Evolutionary conservation across 1,139 yeast genomes (phyloP), one percentile per base, ranked within the genome.

Genomic region (Nakaseomyces bracarensis): DNA sequence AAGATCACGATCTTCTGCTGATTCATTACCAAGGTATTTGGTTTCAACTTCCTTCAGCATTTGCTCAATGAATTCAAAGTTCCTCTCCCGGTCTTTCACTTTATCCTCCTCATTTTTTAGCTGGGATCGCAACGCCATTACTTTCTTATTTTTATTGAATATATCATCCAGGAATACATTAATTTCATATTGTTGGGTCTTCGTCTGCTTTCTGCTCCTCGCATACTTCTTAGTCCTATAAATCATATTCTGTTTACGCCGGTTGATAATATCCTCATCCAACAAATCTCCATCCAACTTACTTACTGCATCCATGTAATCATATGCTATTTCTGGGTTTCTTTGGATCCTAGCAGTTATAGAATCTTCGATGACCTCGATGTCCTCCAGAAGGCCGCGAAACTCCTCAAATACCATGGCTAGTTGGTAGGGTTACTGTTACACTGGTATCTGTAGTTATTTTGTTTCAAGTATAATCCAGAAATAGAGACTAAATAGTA

Each of bases 131-230:
- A 37, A 26, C 1, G 9, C n/a, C 7, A 14, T 5, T 4, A 37
- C 13, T 6, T 28, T 18, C 10, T 37, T 26, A 16, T 27, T 19
- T 8, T 37, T 22, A 7, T 33, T 20, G 36, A 33, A 33, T 20
- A 33, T 33, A 14, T 37, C 39, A 27, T 37, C 26, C 11, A 74
- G 53, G 39, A 89, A 74, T 38, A 60, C 53, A 14, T 68, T 65
- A 3, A 85, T 68, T 57, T 89, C 96, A 58, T 81, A 84, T 51
- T 80, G 79, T 50, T 83, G 93, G 13, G 77, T 50, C 10, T 76
- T 53, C 52, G 45, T 56, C 52, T 60, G 74, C 43, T 60, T 68
- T 49, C 50, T 54, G 27, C 71, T 63, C 47, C 77, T 59, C 48
- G 63, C 69, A 51, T 55, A 55, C 45, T 65, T 69, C 48, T 50